These are phyloP conservation scores for Brachypodium distachyon DNA, from an alignment of 202 grass and related monocot genomes.

Conservation along the genomic window DNA sequence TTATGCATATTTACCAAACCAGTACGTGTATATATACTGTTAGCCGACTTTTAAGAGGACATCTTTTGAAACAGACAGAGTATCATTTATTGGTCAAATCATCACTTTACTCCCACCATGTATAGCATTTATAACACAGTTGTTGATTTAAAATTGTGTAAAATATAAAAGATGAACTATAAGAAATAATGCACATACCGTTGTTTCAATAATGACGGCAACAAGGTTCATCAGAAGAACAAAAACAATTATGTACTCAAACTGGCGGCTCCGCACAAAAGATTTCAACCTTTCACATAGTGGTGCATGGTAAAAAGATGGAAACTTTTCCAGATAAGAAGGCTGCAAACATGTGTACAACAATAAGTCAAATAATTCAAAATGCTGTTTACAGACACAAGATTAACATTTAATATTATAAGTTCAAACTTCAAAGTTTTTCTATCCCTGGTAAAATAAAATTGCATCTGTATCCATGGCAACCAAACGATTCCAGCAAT, in stretches of 20 bases:
- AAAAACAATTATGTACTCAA: constrained; percentile 68
- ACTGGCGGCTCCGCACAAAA: constrained; percentile 61
- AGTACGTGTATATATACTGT: too few species aligned
- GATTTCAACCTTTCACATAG: constrained; percentile 57
- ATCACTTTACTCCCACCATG: background rate
- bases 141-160: background rate
- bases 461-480: background rate
- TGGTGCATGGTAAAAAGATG: constrained; percentile 69
- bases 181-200: constrained; percentile 43
- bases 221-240: constrained; percentile 80
- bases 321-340: constrained; percentile 80
- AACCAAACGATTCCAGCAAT: background rate
- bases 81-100: background rate
- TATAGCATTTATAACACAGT: background rate
- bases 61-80: too few species aligned
- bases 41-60: too few species aligned
- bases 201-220: constrained; percentile 96
- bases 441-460: background rate
- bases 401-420: background rate
- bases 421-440: background rate
- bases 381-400: background rate
- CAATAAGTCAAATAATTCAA: constrained; percentile 19
- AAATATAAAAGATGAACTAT: constrained; percentile 8
- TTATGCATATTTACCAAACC: too few species aligned
- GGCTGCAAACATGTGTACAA: constrained; percentile 53